phyloP scores from a whole-genome alignment of 208 protist genomes.

The Acanthamoeba healyi region DNA sequence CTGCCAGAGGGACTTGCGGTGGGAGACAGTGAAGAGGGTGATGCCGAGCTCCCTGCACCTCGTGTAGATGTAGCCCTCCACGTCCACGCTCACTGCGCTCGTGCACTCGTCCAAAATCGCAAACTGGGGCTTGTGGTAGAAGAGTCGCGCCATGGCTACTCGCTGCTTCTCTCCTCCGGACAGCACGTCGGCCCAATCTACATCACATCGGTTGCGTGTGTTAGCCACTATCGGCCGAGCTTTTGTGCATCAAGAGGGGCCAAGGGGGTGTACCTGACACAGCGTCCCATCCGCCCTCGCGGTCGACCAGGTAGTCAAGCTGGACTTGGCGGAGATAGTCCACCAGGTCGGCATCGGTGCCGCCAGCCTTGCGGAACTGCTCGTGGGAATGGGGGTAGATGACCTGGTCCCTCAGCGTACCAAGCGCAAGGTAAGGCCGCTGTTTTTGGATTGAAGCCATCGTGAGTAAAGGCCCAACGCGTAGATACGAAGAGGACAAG shows the following conservation, averaged over 20 bases:
- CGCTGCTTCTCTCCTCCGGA: constrained; percentile 86
- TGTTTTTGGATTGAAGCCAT: constrained; percentile 43
- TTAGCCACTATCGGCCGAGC: background rate
- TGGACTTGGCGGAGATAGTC: constrained; percentile 65
- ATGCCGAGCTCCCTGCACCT: constrained; percentile 80
- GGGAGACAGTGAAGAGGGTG: constrained; percentile 86
- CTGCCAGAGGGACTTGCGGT: constrained; percentile 85
- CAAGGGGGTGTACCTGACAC: constrained; percentile 50
- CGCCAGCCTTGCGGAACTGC: constrained; percentile 76
- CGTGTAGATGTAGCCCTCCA: constrained; percentile 84
- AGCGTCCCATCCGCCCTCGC: constrained; percentile 82
- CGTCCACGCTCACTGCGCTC: constrained; percentile 82
- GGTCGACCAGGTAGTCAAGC: constrained; percentile 78
- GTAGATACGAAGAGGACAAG: too few relatives aligned
- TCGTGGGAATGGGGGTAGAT: constrained; percentile 78
- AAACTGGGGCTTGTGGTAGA: constrained; percentile 84
- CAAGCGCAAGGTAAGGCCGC: constrained; percentile 79
- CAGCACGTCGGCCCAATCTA: constrained; percentile 87
- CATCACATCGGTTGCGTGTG: background rate
- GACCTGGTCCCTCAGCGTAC: constrained; percentile 73
- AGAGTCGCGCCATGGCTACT: constrained; percentile 74
- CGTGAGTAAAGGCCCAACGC: too few relatives aligned
- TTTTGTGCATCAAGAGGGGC: background rate
- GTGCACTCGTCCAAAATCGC: constrained; percentile 88
- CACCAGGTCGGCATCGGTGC: constrained; percentile 83